These are phyloP conservation scores for Gossypium australe DNA, from an alignment of 345 rosid species.

Conservation along the genomic window DNA sequence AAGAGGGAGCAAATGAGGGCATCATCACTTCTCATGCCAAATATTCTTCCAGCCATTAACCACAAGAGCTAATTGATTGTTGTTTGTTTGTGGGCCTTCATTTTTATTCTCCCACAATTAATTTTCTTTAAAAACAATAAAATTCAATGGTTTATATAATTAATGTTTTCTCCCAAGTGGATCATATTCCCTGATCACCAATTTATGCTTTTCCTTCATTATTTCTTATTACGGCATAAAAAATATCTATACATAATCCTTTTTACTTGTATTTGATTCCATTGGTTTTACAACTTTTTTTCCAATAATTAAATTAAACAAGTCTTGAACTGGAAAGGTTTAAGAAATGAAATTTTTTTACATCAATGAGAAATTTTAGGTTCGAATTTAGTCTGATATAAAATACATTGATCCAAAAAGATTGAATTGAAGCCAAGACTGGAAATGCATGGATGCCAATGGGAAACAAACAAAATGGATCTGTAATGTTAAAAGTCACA, in stretches of 20 bases:
- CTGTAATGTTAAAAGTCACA: not conserved
- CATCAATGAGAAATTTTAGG: too few relatives aligned
- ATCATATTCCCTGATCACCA: constrained; percentile 7
- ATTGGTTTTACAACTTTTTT: not conserved
- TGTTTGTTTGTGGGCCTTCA: constrained; percentile 57
- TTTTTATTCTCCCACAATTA: constrained; percentile 10
- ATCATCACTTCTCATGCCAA: constrained; percentile 50
- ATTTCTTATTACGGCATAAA: not conserved
- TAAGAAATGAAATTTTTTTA: too few relatives aligned
- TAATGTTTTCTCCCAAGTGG: constrained; percentile 10
- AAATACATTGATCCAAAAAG: too few relatives aligned
- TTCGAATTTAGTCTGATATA: too few relatives aligned
- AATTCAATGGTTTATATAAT: not conserved
- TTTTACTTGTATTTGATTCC: not conserved
- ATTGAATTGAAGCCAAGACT: too few relatives aligned
- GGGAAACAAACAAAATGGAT: constrained; percentile 4
- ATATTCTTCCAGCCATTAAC: constrained; percentile 23
- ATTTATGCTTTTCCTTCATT: not conserved
- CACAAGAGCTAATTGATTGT: constrained; percentile 46
- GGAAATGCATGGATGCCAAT: not conserved
- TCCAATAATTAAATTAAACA: too few relatives aligned
- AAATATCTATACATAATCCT: not conserved
- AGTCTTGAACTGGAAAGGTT: too few relatives aligned
- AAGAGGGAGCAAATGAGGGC: constrained; percentile 19
- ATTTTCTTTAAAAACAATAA: not conserved